These are phyloP conservation scores for Myxozyma udenii DNA, from an alignment of 805 yeast species.

Conservation along the genomic window DNA sequence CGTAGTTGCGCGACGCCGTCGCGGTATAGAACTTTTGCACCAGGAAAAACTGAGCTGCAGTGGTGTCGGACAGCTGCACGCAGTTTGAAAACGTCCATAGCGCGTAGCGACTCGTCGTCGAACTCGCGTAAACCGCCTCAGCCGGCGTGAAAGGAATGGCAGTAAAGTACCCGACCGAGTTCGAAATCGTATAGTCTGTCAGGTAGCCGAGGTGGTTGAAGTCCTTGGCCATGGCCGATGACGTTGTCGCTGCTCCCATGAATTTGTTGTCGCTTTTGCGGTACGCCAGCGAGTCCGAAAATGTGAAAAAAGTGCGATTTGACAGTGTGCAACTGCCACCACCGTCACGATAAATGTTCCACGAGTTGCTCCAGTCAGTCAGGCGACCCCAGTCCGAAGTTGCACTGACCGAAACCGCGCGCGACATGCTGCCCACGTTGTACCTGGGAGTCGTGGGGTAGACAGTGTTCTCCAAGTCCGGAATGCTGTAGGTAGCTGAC, in stretches of 20 bases:
- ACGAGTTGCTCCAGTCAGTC: slow-evolving; percentile 14
- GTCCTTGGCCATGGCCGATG: slow-evolving; percentile 4
- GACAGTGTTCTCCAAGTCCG: slow-evolving; percentile 3
- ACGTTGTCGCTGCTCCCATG: slow-evolving; percentile 9
- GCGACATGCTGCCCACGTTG: slow-evolving; percentile 7
- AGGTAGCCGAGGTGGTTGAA: slow-evolving; percentile 3
- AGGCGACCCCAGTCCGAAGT: slow-evolving; percentile 8
- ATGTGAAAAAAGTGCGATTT: slow-evolving; percentile 24
- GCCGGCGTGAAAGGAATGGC: slow-evolving; percentile 18
- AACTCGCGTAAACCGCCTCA: slow-evolving; percentile 3
- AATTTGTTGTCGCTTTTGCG: slow-evolving; percentile 1
- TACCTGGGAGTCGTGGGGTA: slow-evolving; percentile 4
- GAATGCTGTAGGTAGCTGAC: slow-evolving; percentile 9
- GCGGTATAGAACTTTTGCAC: slow-evolving; percentile 9
- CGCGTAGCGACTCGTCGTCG: slow-evolving; percentile 10
- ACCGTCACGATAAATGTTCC: slow-evolving; percentile 23
- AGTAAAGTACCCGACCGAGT: slow-evolving; percentile 7
- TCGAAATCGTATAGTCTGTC: slow-evolving; percentile 8
- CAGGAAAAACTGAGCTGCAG: slow-evolving; percentile 16
- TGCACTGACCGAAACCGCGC: slow-evolving; percentile 3
- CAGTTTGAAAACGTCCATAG: slow-evolving; percentile 27
- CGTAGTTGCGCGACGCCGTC: neutral
- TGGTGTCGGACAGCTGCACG: slow-evolving; percentile 10
- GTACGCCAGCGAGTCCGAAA: slow-evolving; percentile 20
- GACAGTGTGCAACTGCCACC: slow-evolving; percentile 23